Evolutionary conservation across 139 green algal genomes (phyloP).

Genomic region (Chlamydomonas schloesseri): DNA sequence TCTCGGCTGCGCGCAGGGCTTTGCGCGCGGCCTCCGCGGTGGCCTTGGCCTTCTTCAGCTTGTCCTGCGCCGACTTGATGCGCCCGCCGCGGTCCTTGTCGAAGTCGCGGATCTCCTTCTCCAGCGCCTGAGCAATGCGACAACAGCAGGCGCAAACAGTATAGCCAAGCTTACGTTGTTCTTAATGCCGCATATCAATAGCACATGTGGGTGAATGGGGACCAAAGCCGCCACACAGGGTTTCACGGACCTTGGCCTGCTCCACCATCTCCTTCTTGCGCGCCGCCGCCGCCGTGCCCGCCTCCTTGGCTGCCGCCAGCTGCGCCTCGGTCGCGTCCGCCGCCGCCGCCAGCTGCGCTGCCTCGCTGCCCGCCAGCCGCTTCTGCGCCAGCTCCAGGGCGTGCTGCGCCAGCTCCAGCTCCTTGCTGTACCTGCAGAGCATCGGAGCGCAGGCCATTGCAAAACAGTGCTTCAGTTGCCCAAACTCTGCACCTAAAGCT

Average conservation of each 20-base stretch:
- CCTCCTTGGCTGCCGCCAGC: constrained; percentile 63
- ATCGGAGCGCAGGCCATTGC: too few relatives aligned
- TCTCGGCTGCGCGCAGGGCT: constrained; percentile 56
- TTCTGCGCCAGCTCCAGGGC: constrained; percentile 79
- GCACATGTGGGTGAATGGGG: too few relatives aligned
- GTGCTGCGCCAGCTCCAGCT: constrained; percentile 84
- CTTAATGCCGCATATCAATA: too few relatives aligned
- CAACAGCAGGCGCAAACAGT: too few relatives aligned
- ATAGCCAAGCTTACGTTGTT: too few relatives aligned
- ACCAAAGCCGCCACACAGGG: too few relatives aligned
- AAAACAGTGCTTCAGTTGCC: too few relatives aligned
- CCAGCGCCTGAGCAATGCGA: constrained; percentile 64
- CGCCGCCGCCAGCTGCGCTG: constrained; percentile 74
- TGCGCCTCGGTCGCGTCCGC: constrained; percentile 70
- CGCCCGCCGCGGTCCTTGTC: constrained; percentile 77
- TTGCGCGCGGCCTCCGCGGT: constrained; percentile 69
- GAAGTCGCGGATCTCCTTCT: constrained; percentile 87
- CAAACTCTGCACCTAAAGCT: too few relatives aligned
- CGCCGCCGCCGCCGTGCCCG: constrained; percentile 63
- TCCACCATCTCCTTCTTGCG: constrained; percentile 74
- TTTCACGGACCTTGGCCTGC: constrained; percentile 72
- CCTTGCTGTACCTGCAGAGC: constrained; percentile 74
- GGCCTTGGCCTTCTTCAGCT: constrained; percentile 82
- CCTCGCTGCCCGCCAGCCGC: constrained; percentile 75
- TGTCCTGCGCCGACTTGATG: constrained; percentile 79